A percentile compares a stretch with the other conserved stretches of the same genome.
Evolutionary conservation across 495 filamentous ascomycete genomes (phyloP).

Genomic region (Ramalina intermedia): DNA sequence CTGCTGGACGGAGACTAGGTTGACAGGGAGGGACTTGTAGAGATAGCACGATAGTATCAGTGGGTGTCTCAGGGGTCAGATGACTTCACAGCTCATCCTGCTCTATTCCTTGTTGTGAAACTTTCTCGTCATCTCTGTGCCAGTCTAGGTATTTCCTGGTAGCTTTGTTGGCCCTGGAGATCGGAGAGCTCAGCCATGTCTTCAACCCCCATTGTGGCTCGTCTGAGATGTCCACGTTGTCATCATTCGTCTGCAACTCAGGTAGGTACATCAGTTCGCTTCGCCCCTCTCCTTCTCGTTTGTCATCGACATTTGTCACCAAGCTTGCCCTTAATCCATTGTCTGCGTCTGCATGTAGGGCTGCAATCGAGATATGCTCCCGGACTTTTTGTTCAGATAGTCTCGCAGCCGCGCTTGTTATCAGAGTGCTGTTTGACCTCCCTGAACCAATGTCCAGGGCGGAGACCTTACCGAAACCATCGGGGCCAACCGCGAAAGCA

Average conservation of each 20-base stretch:
- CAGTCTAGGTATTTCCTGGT: too few species aligned
- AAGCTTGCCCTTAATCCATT: slow-evolving; percentile 91
- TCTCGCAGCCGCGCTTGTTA: slow-evolving; percentile 97
- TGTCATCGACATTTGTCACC: slow-evolving; percentile 78
- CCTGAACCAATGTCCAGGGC: slow-evolving; percentile 94
- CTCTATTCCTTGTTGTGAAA: too few species aligned
- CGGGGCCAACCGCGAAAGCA: slow-evolving; percentile 92
- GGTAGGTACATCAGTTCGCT: slow-evolving; percentile 88
- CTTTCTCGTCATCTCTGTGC: slow-evolving; percentile 26
- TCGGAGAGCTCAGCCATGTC: too few species aligned
- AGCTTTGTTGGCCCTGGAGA: too few species aligned
- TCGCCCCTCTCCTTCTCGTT: slow-evolving; percentile 12
- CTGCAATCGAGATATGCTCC: slow-evolving; percentile 90
- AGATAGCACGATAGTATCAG: too few species aligned
- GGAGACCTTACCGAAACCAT: slow-evolving; percentile 91
- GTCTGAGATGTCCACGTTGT: too few species aligned
- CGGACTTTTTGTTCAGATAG: slow-evolving; percentile 92
- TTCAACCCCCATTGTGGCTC: too few species aligned
- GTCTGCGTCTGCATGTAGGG: slow-evolving; percentile 97
- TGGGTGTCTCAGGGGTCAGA: too few species aligned
- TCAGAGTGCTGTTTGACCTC: slow-evolving; percentile 89
- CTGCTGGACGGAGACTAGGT: too few species aligned
- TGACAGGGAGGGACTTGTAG: too few species aligned
- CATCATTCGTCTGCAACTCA: slow-evolving; percentile 96
- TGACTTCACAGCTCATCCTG: too few species aligned